These are phyloP conservation scores for Aphanomyces euteiches DNA, from an alignment of 352 stramenopile genomes.

Conservation along the genomic window DNA sequence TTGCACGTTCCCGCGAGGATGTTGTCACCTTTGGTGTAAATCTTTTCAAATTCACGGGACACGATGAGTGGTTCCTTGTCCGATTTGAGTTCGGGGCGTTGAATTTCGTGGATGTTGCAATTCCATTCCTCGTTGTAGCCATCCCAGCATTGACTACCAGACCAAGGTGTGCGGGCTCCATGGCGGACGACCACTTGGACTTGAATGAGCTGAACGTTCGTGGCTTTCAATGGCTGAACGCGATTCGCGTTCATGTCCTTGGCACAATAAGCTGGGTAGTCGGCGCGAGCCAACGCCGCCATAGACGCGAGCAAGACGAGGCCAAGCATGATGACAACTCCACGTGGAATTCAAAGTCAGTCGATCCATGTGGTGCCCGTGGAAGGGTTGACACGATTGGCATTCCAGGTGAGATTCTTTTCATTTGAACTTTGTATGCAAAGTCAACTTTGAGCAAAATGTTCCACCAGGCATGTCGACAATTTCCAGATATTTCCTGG, in stretches of 20 bases:
- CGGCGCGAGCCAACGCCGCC: not conserved
- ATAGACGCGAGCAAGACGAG: not conserved
- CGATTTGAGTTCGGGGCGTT: conserved; percentile 12
- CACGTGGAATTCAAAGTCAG: not conserved
- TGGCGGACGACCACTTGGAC: conserved; percentile 28
- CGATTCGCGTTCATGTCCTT: conserved; percentile 23
- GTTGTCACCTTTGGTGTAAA: conserved; percentile 23
- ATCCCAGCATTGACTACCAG: conserved; percentile 17
- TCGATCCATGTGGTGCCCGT: not conserved
- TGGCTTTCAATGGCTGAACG: conserved; percentile 11
- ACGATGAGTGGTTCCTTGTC: not conserved
- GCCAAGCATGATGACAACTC: too few relatives aligned
- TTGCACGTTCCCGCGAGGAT: conserved; percentile 24
- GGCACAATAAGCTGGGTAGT: conserved; percentile 24
- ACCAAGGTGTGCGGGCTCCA: conserved; percentile 25
- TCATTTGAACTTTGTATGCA: too few relatives aligned
- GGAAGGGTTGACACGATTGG: too few relatives aligned
- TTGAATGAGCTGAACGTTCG: conserved; percentile 13
- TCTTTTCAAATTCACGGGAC: conserved; percentile 25
- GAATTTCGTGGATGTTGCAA: conserved; percentile 20
- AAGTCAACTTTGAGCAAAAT: too few relatives aligned
- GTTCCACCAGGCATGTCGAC: too few relatives aligned
- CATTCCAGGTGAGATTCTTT: too few relatives aligned
- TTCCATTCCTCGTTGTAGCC: conserved; percentile 29
- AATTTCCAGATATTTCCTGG: too few relatives aligned